Percentiles rank a stretch among this genome's conserved stretches.
Conservation (phyloP, 2,329 filamentous ascomycete genomes). For the Calonectria fujianensis region DNA sequence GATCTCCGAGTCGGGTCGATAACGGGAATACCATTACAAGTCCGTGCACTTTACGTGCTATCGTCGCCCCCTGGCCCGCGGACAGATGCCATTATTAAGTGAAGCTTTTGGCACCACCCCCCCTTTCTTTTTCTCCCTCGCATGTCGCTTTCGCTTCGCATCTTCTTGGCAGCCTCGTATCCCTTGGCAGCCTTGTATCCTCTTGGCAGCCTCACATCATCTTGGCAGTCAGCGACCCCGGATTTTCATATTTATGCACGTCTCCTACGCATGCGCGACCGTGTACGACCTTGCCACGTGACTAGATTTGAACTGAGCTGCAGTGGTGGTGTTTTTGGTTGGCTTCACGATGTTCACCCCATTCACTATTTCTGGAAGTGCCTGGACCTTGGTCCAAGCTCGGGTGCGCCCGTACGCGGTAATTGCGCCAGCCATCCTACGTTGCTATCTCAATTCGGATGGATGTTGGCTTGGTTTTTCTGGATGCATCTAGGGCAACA, state of each 20-base stretch:
- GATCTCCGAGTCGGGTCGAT: background rate
- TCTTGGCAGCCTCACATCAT: background rate
- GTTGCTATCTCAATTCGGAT: background rate
- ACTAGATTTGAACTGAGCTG: background rate
- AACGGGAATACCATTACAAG: background rate
- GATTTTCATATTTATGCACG: background rate
- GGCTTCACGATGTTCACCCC: background rate
- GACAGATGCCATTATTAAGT: background rate
- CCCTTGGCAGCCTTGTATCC: background rate
- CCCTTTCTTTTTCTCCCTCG: background rate
- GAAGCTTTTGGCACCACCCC: background rate
- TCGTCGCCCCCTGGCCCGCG: background rate
- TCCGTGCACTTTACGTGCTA: background rate
- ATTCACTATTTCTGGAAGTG: background rate
- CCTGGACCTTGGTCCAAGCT: background rate
- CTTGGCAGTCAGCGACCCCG: background rate
- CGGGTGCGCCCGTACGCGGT: background rate
- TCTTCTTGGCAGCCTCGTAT: background rate
- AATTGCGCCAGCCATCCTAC: background rate
- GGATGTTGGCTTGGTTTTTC: background rate
- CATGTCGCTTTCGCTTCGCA: background rate
- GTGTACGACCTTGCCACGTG: too few relatives aligned
- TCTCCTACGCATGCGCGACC: background rate
- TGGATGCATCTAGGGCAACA: background rate
- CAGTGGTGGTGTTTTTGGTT: too few relatives aligned